phyloP scores from a whole-genome alignment of 176 grass and related monocot genomes.

The Ensete glaucum region DNA sequence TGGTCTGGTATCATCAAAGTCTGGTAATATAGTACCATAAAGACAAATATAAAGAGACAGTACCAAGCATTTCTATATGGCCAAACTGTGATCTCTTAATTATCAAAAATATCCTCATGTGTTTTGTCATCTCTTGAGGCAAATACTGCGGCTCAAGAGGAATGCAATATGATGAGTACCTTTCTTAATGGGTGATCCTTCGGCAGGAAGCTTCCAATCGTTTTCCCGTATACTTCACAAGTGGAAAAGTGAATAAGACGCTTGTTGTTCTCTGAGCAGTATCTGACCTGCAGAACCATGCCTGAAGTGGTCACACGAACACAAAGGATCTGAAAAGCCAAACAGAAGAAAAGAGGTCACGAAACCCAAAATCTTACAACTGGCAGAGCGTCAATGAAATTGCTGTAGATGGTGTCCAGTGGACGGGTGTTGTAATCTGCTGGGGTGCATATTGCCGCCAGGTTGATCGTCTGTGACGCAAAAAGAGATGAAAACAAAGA shows the following conservation, averaged over 20 bases:
- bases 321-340: background rate
- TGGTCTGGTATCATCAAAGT: too few relatives aligned
- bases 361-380: slow-evolving; percentile 34
- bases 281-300: slow-evolving; percentile 48
- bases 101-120: too few relatives aligned
- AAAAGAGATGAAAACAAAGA: slow-evolving; percentile 3
- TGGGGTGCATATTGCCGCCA: slow-evolving; percentile 91
- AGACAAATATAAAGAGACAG: too few relatives aligned
- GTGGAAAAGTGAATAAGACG: slow-evolving; percentile 95
- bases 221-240: slow-evolving; percentile 92
- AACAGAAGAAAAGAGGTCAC: background rate
- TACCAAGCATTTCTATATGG: too few relatives aligned
- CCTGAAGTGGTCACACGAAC: background rate
- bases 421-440: slow-evolving; percentile 92
- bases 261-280: slow-evolving; percentile 92
- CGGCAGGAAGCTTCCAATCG: slow-evolving; percentile 85
- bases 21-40: too few relatives aligned
- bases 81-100: too few relatives aligned
- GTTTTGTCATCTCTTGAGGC: too few relatives aligned
- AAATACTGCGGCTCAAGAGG: background rate
- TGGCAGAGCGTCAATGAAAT: slow-evolving; percentile 91
- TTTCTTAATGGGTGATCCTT: slow-evolving; percentile 78
- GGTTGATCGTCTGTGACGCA: slow-evolving; percentile 65
- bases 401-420: slow-evolving; percentile 91
- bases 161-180: slow-evolving; percentile 24